phyloP scores from a whole-genome alignment of 306 rosid genomes.

The Cercis canadensis region DNA sequence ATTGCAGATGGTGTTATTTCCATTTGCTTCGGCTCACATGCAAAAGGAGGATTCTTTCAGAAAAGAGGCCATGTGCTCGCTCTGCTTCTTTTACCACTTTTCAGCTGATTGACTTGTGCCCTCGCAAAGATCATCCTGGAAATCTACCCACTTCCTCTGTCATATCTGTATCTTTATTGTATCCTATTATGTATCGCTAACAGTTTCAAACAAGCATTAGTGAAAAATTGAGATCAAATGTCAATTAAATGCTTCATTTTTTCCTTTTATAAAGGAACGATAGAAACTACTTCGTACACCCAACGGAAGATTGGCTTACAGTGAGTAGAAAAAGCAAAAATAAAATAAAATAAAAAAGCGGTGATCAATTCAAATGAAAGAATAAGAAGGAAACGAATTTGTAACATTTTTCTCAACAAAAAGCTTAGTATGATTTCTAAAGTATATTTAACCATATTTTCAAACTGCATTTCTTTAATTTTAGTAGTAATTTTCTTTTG shows the following conservation, averaged over 20 bases:
- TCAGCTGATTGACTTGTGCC: conserved; percentile 37
- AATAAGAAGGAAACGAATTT: too few species aligned
- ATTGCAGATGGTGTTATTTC: too few species aligned
- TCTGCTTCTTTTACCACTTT: conserved; percentile 30
- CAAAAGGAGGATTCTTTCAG: conserved; percentile 47
- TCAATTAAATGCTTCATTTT: conserved; percentile 23
- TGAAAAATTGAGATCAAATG: conserved; percentile 30
- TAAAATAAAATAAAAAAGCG: too few species aligned
- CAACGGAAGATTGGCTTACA: too few species aligned
- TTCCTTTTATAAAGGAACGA: not conserved
- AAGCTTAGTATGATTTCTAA: too few species aligned
- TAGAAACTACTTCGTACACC: too few species aligned
- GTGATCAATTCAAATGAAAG: too few species aligned
- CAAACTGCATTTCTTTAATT: too few species aligned
- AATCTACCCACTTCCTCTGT: not conserved
- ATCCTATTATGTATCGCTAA: conserved; percentile 46
- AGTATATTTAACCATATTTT: too few species aligned
- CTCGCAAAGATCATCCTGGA: conserved; percentile 31
- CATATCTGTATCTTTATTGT: conserved; percentile 43
- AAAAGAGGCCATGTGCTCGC: conserved; percentile 28
- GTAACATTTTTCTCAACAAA: too few species aligned
- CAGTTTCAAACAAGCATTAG: conserved; percentile 48
- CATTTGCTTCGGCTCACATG: conserved; percentile 33
- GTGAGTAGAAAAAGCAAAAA: not conserved
- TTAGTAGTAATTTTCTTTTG: too few species aligned